Base-by-base conservation (phyloP, 805 yeast species). In the Priceomyces medius region DNA sequence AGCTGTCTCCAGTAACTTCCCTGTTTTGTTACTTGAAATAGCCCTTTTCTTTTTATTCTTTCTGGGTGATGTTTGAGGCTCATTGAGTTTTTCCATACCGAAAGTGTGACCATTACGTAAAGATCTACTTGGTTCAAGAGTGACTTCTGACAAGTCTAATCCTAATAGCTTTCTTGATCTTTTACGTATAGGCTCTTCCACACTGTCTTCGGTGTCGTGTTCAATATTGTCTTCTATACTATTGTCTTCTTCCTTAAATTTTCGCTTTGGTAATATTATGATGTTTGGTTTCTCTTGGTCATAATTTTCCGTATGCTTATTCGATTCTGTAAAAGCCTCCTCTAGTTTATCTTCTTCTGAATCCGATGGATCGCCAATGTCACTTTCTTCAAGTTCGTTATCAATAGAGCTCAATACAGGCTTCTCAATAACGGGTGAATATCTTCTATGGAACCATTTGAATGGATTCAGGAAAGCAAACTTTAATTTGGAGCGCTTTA, bases 91-190 rank as follows among this genome's bases (percentile, higher is more conserved):
- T 7, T 27, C 29, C 5, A 19, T 31, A 7, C 56, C 51, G 51
- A 50, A 59, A 2, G 29, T 40, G 24, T 51, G 56, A 2, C 65
- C 63, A 41, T 56, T 59, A 42, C 64, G 50, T 20, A 59, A 45
- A 4, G 60, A 51, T 35, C 56, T 53, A 13, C 41, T 38, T 1
- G 63, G 59, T 37, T 54, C 59, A 16, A 61, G 36, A 3, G 46
- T 49, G 8, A 44, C 48, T 12, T 47, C 53, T 1, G 46, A 40
- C 5, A 59, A 40, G 16, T 60, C 65, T 34, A 61, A 49, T 2
- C 65, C 66, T 43, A 53, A 45, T 7, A 52, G 37, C 42, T 37
- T 48, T 31, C 31, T 41, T 5, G 40, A 44, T 18, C 38, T 38
- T 28, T 38, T 33, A 14, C 35, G 9, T 33, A 35, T 37, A 21